phyloP scores from a whole-genome alignment of 805 yeast genomes.

The Yamadazyma ubonensis region DNA sequence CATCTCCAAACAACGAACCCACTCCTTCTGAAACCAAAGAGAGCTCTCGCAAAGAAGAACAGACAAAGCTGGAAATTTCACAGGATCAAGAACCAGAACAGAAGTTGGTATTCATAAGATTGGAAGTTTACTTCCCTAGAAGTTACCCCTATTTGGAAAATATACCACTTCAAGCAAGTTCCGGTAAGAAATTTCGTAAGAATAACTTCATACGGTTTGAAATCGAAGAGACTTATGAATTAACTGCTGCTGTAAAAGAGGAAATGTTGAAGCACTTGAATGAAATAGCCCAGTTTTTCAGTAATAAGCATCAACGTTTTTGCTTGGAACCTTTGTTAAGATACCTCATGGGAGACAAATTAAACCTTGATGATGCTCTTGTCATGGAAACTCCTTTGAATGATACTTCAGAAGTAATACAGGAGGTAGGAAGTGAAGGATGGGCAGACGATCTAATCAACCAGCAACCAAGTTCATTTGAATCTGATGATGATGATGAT shows the following conservation, averaged over 20 bases:
- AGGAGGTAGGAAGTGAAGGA: constrained; percentile 39
- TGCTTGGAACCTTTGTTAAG: constrained; percentile 82
- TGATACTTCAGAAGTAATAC: constrained; percentile 21
- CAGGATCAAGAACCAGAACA: constrained; percentile 27
- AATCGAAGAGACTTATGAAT: constrained; percentile 78
- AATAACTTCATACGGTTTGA: constrained; percentile 41
- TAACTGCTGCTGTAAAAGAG: constrained; percentile 47
- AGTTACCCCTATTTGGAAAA: constrained; percentile 69
- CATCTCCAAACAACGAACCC: neutral
- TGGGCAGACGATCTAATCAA: constrained; percentile 44
- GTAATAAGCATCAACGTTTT: constrained; percentile 53
- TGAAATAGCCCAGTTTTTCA: constrained; percentile 55
- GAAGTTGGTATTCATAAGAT: constrained; percentile 60
- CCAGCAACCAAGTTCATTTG: constrained; percentile 31
- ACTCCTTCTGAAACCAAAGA: constrained; percentile 3
- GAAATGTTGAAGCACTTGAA: constrained; percentile 53
- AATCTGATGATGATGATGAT: constrained; percentile 23
- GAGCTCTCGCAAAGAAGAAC: neutral
- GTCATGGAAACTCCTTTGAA: constrained; percentile 24
- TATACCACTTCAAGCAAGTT: constrained; percentile 5
- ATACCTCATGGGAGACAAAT: constrained; percentile 75
- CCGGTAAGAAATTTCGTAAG: constrained; percentile 21
- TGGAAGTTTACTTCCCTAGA: constrained; percentile 68
- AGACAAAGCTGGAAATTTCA: neutral
- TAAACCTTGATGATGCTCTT: constrained; percentile 41